These are phyloP conservation scores for Pythium rhizo-oryzae DNA, from an alignment of 352 stramenopile genomes.

Conservation along the genomic window DNA sequence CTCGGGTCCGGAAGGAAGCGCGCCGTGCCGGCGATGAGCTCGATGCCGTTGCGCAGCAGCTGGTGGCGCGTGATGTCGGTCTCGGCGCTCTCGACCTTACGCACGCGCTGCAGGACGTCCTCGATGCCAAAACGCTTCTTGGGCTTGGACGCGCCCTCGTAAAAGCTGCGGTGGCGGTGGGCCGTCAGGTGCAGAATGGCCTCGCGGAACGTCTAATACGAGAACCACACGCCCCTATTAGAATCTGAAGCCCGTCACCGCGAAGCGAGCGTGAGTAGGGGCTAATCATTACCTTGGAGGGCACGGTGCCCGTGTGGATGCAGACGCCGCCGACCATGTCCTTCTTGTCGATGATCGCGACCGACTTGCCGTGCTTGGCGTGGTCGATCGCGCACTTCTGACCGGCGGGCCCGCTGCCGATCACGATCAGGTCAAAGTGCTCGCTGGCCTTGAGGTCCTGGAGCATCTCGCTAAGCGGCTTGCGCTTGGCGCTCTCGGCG, in stretches of 20 bases:
- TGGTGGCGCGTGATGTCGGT: conserved; percentile 88
- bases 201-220: conserved; percentile 84
- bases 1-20: conserved; percentile 67
- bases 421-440: conserved; percentile 90
- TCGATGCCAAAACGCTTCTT: conserved; percentile 77
- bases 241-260: background rate
- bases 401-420: conserved; percentile 85
- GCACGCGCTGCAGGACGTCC: conserved; percentile 84
- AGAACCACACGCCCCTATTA: background rate
- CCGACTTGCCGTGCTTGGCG: conserved; percentile 82
- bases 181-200: conserved; percentile 88
- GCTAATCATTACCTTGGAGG: conserved; percentile 58
- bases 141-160: conserved; percentile 70
- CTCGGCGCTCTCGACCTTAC: conserved; percentile 81
- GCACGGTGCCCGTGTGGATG: conserved; percentile 89
- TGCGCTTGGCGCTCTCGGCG: conserved; percentile 10
- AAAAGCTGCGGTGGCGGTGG: conserved; percentile 89
- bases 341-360: conserved; percentile 89
- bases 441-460: conserved; percentile 83
- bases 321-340: conserved; percentile 90
- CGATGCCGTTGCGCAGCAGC: conserved; percentile 76
- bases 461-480: conserved; percentile 65
- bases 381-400: conserved; percentile 92
- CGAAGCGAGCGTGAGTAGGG: background rate
- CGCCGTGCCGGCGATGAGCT: conserved; percentile 81